Conservation (phyloP, 164 flowering plant genomes). For the Houttuynia cordata region DNA sequence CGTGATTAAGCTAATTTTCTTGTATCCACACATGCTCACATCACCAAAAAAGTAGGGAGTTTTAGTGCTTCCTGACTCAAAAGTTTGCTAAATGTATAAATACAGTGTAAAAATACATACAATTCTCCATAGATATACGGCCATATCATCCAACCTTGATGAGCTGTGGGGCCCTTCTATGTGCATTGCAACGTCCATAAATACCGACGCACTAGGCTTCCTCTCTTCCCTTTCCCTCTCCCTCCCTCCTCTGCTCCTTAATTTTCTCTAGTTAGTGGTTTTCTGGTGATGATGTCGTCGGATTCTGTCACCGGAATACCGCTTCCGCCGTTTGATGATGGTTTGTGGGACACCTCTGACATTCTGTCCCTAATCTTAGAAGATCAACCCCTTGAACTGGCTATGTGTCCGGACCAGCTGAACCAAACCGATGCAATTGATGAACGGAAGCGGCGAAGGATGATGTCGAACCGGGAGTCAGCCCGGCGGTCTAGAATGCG, state of each 20-base stretch:
- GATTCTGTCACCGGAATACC: neutral
- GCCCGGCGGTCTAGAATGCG: constrained; percentile 80
- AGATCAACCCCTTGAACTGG: neutral
- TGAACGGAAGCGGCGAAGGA: constrained; percentile 32
- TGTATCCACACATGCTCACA: too few relatives aligned
- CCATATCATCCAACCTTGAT: neutral
- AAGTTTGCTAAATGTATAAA: too few relatives aligned
- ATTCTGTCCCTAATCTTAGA: constrained; percentile 9
- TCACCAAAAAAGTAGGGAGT: too few relatives aligned
- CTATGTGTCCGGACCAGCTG: constrained; percentile 21
- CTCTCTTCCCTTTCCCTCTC: constrained; percentile 64
- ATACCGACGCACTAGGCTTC: constrained; percentile 30
- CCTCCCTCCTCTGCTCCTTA: constrained; percentile 16
- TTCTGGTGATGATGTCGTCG: constrained; percentile 1
- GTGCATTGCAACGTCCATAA: constrained; percentile 24
- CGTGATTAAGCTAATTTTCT: too few relatives aligned
- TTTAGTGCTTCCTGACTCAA: too few relatives aligned
- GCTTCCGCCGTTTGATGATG: neutral
- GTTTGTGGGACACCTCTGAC: constrained; percentile 20
- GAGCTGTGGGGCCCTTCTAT: constrained; percentile 5
- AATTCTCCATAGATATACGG: too few relatives aligned
- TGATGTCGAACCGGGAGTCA: constrained; percentile 84
- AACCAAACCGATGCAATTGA: constrained; percentile 13
- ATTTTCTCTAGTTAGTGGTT: constrained; percentile 31
- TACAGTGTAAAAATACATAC: too few relatives aligned